A percentile compares a stretch with the other conserved stretches of the same genome.
Conservation (phyloP, 2,329 filamentous ascomycete species). For the Fusarium compactum region DNA sequence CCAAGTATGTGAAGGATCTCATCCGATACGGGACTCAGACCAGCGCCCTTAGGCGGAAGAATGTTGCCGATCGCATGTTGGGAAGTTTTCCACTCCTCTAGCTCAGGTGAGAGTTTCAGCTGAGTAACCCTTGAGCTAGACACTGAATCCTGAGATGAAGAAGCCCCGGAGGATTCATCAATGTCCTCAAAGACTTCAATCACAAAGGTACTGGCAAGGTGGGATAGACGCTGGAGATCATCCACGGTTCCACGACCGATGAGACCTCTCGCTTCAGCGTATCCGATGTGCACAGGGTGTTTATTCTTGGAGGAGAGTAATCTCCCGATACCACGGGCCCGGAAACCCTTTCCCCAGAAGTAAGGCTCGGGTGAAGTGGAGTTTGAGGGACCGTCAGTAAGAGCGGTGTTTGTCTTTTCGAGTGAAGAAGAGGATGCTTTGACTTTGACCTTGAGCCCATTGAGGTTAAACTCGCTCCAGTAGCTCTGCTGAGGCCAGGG, state of each 20-base stretch:
- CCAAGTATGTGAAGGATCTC: slow-evolving; percentile 29
- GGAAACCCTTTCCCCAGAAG: slow-evolving; percentile 42
- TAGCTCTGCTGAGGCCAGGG: slow-evolving; percentile 39
- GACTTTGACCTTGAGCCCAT: slow-evolving; percentile 40
- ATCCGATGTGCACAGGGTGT: slow-evolving; percentile 27
- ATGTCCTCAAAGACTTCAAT: slow-evolving; percentile 37
- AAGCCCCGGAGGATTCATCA: slow-evolving; percentile 25
- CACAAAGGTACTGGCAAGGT: slow-evolving; percentile 34
- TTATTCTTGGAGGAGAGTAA: slow-evolving; percentile 22
- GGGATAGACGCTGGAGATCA: slow-evolving; percentile 31
- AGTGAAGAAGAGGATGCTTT: slow-evolving; percentile 9
- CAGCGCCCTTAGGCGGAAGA: slow-evolving; percentile 38
- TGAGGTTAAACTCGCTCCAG: slow-evolving; percentile 43
- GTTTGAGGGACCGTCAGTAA: background rate
- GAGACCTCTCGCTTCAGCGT: slow-evolving; percentile 38
- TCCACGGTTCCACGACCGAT: slow-evolving; percentile 33
- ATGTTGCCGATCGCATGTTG: slow-evolving; percentile 40
- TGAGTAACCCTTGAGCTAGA: slow-evolving; percentile 19
- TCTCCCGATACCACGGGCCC: slow-evolving; percentile 27
- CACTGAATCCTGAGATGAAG: slow-evolving; percentile 19
- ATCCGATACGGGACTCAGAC: slow-evolving; percentile 31
- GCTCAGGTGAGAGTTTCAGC: slow-evolving; percentile 36
- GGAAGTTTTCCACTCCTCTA: slow-evolving; percentile 36
- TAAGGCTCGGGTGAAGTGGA: slow-evolving; percentile 9
- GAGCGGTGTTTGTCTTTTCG: background rate